Percentiles rank a stretch among this genome's conserved stretches.
phyloP scores from a whole-genome alignment of 305 asterid species.

The Caryopteris hybrid region DNA sequence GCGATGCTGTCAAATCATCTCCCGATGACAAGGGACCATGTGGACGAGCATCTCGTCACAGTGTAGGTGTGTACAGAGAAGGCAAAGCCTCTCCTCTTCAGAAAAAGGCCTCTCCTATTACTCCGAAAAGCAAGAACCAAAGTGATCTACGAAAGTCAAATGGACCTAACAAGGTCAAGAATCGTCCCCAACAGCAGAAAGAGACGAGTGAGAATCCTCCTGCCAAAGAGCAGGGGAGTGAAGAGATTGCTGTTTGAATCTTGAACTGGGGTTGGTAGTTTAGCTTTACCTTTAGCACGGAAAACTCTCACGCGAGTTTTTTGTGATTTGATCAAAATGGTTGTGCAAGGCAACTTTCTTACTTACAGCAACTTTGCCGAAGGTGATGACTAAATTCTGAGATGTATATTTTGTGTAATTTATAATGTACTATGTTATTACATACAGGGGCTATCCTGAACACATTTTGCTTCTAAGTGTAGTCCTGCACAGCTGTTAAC shows the following conservation, averaged over 20 bases:
- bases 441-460: background rate
- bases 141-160: slow-evolving; percentile 28
- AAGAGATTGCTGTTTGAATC: slow-evolving; percentile 38
- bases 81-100: slow-evolving; percentile 32
- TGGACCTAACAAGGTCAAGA: slow-evolving; percentile 39
- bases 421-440: slow-evolving; percentile 28
- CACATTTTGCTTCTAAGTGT: slow-evolving; percentile 25
- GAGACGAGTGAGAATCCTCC: slow-evolving; percentile 30
- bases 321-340: slow-evolving; percentile 18
- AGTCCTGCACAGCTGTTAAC: slow-evolving; percentile 6
- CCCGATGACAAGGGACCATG: slow-evolving; percentile 46
- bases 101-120: slow-evolving; percentile 33
- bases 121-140: slow-evolving; percentile 48
- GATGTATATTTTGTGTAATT: slow-evolving; percentile 53
- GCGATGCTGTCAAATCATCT: slow-evolving; percentile 53
- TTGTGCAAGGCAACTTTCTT: slow-evolving; percentile 24
- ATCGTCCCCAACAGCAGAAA: slow-evolving; percentile 29
- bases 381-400: slow-evolving; percentile 30
- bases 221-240: slow-evolving; percentile 25
- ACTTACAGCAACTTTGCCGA: slow-evolving; percentile 19
- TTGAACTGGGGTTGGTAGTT: slow-evolving; percentile 26
- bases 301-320: slow-evolving; percentile 19
- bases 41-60: slow-evolving; percentile 54
- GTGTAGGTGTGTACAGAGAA: slow-evolving; percentile 54
- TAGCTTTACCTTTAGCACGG: slow-evolving; percentile 29